phyloP scores from a whole-genome alignment of 352 stramenopile genomes.

The Phytophthora tubulina region DNA sequence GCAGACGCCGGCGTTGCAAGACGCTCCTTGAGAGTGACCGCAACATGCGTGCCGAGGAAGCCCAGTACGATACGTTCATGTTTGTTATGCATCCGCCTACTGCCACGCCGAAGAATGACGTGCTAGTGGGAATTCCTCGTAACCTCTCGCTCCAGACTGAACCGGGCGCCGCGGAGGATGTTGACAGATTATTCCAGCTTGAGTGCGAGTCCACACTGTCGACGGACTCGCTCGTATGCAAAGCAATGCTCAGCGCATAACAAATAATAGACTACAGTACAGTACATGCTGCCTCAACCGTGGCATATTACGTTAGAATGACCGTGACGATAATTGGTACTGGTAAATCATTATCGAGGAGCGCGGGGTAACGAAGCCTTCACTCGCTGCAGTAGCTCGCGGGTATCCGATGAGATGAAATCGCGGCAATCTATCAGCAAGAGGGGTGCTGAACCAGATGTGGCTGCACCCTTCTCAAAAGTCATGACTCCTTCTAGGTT shows the following conservation, averaged over 20 bases:
- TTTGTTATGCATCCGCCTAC: slow-evolving; percentile 83
- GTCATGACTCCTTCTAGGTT: slow-evolving; percentile 84
- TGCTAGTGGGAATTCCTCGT: slow-evolving; percentile 74
- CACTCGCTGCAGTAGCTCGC: slow-evolving; percentile 59
- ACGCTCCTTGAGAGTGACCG: slow-evolving; percentile 85
- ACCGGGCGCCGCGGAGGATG: neutral
- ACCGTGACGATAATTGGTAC: no score
- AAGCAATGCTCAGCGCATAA: slow-evolving; percentile 39
- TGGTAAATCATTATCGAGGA: slow-evolving; percentile 11
- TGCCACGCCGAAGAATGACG: slow-evolving; percentile 86
- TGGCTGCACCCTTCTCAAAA: slow-evolving; percentile 37
- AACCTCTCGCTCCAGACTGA: slow-evolving; percentile 5
- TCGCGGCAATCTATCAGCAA: slow-evolving; percentile 65
- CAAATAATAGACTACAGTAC: slow-evolving; percentile 10
- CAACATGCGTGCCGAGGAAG: slow-evolving; percentile 66
- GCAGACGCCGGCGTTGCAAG: slow-evolving; percentile 74
- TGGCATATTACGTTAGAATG: neutral
- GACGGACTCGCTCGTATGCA: slow-evolving; percentile 34
- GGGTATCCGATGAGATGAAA: slow-evolving; percentile 49
- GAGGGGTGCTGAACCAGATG: slow-evolving; percentile 42
- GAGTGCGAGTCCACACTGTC: slow-evolving; percentile 39
- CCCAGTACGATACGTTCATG: slow-evolving; percentile 71
- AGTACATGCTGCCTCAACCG: neutral
- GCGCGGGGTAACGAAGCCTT: slow-evolving; percentile 16
- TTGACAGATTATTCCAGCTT: slow-evolving; percentile 36